A percentile compares a stretch with the other conserved stretches of the same genome.
These are phyloP conservation scores for Diaporthe citrichinensis DNA, from an alignment of 2,329 filamentous ascomycete genomes.

Conservation along the genomic window DNA sequence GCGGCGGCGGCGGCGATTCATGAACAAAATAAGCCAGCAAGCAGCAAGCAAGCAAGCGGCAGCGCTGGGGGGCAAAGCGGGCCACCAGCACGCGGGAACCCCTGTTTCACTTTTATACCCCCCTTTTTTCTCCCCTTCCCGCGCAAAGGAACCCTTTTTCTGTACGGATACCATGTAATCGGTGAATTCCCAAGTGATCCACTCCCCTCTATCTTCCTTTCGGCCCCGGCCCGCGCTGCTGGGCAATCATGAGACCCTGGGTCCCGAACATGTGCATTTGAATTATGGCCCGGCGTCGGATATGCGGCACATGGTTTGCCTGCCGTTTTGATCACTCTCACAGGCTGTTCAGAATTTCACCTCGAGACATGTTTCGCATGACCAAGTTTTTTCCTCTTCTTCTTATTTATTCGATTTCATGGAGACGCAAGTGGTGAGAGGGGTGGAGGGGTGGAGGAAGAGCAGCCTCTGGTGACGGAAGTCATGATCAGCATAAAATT, in stretches of 20 bases:
- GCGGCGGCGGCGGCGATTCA: not conserved
- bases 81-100: not conserved
- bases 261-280: conserved; percentile 26
- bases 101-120: conserved; percentile 39
- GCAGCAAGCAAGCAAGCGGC: not conserved
- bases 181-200: conserved; percentile 17
- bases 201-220: conserved; percentile 34
- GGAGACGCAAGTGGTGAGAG: not conserved
- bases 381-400: not conserved
- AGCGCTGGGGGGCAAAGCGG: not conserved
- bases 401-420: conserved; percentile 12
- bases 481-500: conserved; percentile 26
- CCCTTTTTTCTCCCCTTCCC: conserved; percentile 20
- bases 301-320: conserved; percentile 27
- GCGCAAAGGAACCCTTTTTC: conserved; percentile 19
- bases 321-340: conserved; percentile 24
- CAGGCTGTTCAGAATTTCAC: not conserved
- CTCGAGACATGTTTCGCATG: conserved; percentile 11
- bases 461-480: conserved; percentile 20
- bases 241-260: conserved; percentile 12
- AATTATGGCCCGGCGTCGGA: conserved; percentile 26
- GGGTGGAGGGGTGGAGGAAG: not conserved
- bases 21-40: not conserved
- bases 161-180: conserved; percentile 32
- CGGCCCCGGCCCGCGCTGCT: conserved; percentile 23